phyloP scores from a whole-genome alignment of 257 asterid species.

The Solanum gandarillasii region DNA sequence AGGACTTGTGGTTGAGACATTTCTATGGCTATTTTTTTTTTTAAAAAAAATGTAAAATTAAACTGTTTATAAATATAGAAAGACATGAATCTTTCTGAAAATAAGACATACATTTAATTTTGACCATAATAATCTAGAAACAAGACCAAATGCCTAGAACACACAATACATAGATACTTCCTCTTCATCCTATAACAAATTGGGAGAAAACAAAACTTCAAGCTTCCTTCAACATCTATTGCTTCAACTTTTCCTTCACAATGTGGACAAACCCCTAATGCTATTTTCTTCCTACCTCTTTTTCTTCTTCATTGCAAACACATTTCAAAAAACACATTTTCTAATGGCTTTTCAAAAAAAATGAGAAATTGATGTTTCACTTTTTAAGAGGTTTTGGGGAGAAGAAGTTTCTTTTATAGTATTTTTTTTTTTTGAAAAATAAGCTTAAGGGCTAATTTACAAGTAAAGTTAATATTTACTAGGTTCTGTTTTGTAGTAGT shows the following conservation, averaged over 20 bases:
- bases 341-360: background rate
- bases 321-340: conserved; percentile 19
- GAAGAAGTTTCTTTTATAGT: background rate
- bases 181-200: too few species aligned
- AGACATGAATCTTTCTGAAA: too few species aligned
- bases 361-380: background rate
- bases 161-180: too few species aligned
- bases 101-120: too few species aligned
- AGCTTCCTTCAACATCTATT: conserved; percentile 1
- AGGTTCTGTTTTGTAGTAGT: background rate
- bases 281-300: conserved; percentile 33
- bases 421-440: background rate
- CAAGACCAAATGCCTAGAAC: too few species aligned
- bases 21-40: too few species aligned
- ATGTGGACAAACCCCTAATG: conserved; percentile 39
- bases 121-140: too few species aligned
- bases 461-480: background rate
- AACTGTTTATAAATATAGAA: too few species aligned
- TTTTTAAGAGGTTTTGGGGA: background rate
- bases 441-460: background rate
- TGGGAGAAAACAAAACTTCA: too few species aligned
- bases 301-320: conserved; percentile 26
- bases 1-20: too few species aligned
- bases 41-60: too few species aligned
- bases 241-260: conserved; percentile 57